Evolutionary conservation across 805 yeast genomes (phyloP), one percentile per base, ranked within the genome.

Genomic region (Saccharomycopsis javanensis): DNA sequence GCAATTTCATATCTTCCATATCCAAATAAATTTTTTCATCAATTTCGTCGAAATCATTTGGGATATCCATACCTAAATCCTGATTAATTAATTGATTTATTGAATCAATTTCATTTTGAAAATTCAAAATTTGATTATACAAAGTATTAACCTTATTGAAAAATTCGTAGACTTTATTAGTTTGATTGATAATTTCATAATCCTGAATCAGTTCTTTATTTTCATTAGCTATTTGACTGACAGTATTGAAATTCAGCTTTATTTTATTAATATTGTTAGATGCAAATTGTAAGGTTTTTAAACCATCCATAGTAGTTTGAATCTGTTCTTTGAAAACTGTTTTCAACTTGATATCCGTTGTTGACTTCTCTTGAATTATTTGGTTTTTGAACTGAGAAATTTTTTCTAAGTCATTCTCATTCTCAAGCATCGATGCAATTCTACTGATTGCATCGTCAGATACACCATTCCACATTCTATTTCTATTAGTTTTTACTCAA

Each of bases 341-440:
- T 64, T 80, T 81, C 61, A 92, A 73, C 66, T 89, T 92, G 52
- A 84, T 75, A 63, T 88, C 96, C 11, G 89, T 73, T 2, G 86
- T 77, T 0, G 85, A 76, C 67, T 87, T 88, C 65, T 92, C 96
- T 61, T 83, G 83, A 5, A 68, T 60, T 52, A 86, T 69, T 58
- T 81, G 85, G 55, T 77, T 80, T 56, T 78, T 78, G 30, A 86
- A 69, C 7, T 73, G 69, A 10, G 73, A 69, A 5, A 85, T 75
- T 57, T 79, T 81, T 54, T 75, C 79, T 42, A 85, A 69, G 58
- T 86, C 90, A 30, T 72, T 67, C 48, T 75, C 78, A 48, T 30
- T 52, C 33, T 60, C 61, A 2, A 60, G 51, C 27, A 60, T 28
- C 4, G 59, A 50, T 4, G 62, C 58, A 27, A 60, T 50, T 37